Base-by-base conservation (phyloP, 2,329 filamentous ascomycete genomes). In the Nothophaeocryptopus gaeumannii region DNA sequence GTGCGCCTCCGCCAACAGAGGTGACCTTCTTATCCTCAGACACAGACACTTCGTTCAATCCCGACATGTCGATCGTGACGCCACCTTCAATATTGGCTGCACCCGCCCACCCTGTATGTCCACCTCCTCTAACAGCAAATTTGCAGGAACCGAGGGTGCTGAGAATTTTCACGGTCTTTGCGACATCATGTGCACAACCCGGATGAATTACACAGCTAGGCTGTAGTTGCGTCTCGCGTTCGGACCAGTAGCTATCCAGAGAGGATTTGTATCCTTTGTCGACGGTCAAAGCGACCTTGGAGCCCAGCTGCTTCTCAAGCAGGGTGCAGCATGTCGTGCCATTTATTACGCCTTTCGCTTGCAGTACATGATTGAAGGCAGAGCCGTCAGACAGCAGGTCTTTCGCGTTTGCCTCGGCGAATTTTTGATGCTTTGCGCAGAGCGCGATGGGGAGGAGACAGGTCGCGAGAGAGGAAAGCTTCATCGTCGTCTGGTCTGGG, bases 1-100 rank as follows among this genome's bases (percentile, higher is more conserved):
- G 37, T 15, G 49, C 55, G 12, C 52, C 55, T 8, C 51, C 38
- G 1, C 75, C 78, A 29, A 80, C 58, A 16, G 53, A 43, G 26
- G 56, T 50, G 26, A 53, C 54, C 7, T 50, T 50, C n/a, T 50
- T 47, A 8, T 55, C 47, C 10, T 38, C 39, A 20, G 48, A 45
- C 15, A 54, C 45, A 5, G 44, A 41, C 29, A 57, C 52, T 36
- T 47, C 35, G 26, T 60, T 57, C n/a, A 65, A 41, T 7, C 31
- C 33, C 8, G 49, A 34, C 16, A 66, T 45, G 32, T 60, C 55
- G 14, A 67, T 58, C 1, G 59, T 61, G n/a, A 67, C 53, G 9
- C 63, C 64, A 32, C 43, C 54, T 12, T 58, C 16, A 14, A 61
- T 58, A 37, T 57, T 66, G 14, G 55, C 58, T 7, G 54, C 54